phyloP scores from a whole-genome alignment of 495 filamentous ascomycete species.

The Aspergillus steynii region DNA sequence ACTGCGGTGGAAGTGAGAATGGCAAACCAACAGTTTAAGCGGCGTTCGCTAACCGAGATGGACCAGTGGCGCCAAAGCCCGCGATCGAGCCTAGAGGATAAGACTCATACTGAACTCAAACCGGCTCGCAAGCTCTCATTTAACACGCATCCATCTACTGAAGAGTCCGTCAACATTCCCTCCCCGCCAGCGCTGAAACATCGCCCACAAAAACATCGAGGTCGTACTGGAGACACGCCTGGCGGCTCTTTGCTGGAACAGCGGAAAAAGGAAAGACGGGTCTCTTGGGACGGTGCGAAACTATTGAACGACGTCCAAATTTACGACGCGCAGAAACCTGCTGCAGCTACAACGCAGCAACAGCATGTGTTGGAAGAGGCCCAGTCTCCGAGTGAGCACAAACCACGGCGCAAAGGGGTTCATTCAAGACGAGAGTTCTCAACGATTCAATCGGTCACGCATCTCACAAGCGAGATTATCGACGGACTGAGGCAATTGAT shows the following conservation, averaged over 20 bases:
- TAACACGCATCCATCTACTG: conserved; percentile 26
- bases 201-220: conserved; percentile 45
- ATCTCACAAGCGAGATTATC: conserved; percentile 44
- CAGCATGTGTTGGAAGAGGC: conserved; percentile 8
- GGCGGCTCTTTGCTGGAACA: conserved; percentile 20
- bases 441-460: conserved; percentile 42
- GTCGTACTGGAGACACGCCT: conserved; percentile 24
- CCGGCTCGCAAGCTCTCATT: conserved; percentile 31
- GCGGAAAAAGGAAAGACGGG: conserved; percentile 38
- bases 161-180: conserved; percentile 33
- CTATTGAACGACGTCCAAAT: conserved; percentile 30
- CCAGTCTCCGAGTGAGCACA: conserved; percentile 25
- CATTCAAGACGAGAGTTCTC: conserved; percentile 15
- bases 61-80: conserved; percentile 40
- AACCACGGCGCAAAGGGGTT: conserved; percentile 16
- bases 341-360: conserved; percentile 8
- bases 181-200: conserved; percentile 48
- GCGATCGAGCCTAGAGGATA: conserved; percentile 36
- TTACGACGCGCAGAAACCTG: conserved; percentile 14
- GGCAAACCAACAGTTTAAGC: conserved; percentile 42
- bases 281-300: conserved; percentile 49
- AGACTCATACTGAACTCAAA: conserved; percentile 30
- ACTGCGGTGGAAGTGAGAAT: conserved; percentile 40
- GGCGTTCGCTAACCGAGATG: conserved; percentile 39
- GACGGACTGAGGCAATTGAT: conserved; percentile 38